phyloP scores from a whole-genome alignment of 129 eudicot genomes.

The Flaveria ramosissima region DNA sequence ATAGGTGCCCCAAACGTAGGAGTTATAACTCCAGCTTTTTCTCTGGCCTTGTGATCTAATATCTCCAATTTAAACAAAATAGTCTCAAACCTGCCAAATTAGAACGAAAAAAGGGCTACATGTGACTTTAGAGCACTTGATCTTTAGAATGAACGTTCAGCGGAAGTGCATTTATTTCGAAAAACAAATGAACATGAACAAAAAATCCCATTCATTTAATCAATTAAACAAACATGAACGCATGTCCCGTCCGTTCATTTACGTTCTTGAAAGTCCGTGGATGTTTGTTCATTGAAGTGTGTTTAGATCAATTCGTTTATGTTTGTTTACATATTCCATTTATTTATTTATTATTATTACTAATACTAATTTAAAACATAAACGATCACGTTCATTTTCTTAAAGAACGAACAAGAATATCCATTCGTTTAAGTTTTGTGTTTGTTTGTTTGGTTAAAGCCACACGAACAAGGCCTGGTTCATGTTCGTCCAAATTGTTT shows the following conservation, averaged over 20 bases:
- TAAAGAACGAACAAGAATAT: neutral
- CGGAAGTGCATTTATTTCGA: neutral
- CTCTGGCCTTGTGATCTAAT: conserved; percentile 89
- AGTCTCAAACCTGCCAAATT: conserved; percentile 67
- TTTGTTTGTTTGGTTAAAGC: neutral
- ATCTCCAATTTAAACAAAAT: conserved; percentile 80
- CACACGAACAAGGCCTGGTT: neutral
- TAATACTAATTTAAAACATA: neutral
- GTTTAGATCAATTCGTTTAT: neutral
- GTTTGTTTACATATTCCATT: neutral
- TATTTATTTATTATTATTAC: neutral
- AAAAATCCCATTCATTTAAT: neutral
- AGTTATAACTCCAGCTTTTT: conserved; percentile 91
- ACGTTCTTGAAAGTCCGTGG: neutral
- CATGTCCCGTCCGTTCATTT: neutral
- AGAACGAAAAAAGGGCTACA: conserved; percentile 10
- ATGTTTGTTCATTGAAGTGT: neutral
- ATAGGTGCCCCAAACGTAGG: conserved; percentile 86
- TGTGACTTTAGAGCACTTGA: neutral
- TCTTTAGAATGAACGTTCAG: neutral
- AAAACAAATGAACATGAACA: neutral
- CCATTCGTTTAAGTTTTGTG: neutral
- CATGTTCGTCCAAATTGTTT: neutral
- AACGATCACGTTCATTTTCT: neutral
- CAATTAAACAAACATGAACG: neutral